These are phyloP conservation scores for Backusella morwellensis DNA, from an alignment of 192 early-diverging fungal species.

Conservation along the genomic window DNA sequence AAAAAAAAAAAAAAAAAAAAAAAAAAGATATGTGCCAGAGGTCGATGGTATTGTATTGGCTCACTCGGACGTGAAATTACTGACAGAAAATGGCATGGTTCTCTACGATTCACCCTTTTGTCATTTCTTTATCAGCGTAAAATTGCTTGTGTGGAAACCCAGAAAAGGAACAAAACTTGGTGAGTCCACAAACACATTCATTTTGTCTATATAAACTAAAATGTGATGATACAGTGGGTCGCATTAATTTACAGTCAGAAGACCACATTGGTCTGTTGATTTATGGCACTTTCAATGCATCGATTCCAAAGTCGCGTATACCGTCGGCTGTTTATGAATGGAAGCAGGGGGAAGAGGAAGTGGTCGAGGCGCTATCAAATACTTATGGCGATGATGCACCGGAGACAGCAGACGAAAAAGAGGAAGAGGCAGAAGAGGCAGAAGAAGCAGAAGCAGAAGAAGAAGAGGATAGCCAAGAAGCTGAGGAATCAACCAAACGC, in stretches of 20 bases:
- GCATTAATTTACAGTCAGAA: conserved; percentile 90
- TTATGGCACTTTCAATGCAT: conserved; percentile 94
- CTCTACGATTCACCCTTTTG: conserved; percentile 81
- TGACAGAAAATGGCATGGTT: conserved; percentile 61
- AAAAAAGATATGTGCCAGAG: conserved; percentile 74
- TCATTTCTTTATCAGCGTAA: conserved; percentile 71
- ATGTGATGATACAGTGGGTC: conserved; percentile 47
- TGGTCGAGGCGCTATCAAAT: conserved; percentile 56
- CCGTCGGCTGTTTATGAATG: conserved; percentile 74
- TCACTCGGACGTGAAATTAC: conserved; percentile 67
- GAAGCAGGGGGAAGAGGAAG: conserved; percentile 46
- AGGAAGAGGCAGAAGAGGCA: conserved; percentile 32
- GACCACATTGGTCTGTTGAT: conserved; percentile 94
- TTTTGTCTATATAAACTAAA: background rate
- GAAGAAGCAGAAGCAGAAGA: conserved; percentile 21
- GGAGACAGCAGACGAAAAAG: conserved; percentile 3
- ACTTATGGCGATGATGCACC: conserved; percentile 15
- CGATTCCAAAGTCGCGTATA: conserved; percentile 83
- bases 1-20: no score
- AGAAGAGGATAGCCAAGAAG: background rate
- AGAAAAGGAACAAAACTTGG: conserved; percentile 57
- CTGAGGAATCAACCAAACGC: conserved; percentile 8
- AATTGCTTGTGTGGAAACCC: conserved; percentile 80
- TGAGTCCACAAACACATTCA: conserved; percentile 22
- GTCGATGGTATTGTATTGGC: conserved; percentile 84